A percentile compares a stretch with the other conserved stretches of the same genome.
phyloP scores from a whole-genome alignment of 257 asterid genomes.

The Solanum rostratum region DNA sequence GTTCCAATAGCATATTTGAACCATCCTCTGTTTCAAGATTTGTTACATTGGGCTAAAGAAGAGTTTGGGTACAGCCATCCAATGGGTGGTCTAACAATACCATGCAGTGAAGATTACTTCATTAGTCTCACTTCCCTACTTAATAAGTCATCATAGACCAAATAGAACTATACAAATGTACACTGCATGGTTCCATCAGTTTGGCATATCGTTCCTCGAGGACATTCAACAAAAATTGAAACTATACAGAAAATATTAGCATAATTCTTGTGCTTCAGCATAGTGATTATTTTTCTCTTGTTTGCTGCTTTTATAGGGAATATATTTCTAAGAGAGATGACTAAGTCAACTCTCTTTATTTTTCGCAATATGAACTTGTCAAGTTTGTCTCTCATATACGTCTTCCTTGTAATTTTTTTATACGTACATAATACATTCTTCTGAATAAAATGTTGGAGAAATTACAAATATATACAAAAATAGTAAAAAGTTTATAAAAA shows the following conservation, averaged over 20 bases:
- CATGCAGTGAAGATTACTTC: constrained; percentile 2
- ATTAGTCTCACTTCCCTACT: constrained; percentile 1
- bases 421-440: background rate
- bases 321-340: background rate
- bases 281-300: background rate
- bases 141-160: background rate
- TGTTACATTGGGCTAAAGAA: constrained; percentile 3
- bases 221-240: no score
- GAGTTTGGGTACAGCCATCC: constrained; percentile 9
- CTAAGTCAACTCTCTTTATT: background rate
- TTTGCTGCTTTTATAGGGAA: background rate
- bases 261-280: background rate
- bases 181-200: background rate
- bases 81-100: constrained; percentile 10
- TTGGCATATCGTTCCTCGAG: no score
- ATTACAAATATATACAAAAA: no score
- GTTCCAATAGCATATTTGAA: constrained; percentile 5
- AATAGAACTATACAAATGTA: background rate
- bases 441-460: background rate
- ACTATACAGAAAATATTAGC: background rate
- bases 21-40: constrained; percentile 5
- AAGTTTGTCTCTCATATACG: background rate
- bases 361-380: background rate
- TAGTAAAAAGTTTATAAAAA: no score
- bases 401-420: background rate